Base-by-base conservation (phyloP, 352 stramenopile species). In the Globisporangium paroecandrum region DNA sequence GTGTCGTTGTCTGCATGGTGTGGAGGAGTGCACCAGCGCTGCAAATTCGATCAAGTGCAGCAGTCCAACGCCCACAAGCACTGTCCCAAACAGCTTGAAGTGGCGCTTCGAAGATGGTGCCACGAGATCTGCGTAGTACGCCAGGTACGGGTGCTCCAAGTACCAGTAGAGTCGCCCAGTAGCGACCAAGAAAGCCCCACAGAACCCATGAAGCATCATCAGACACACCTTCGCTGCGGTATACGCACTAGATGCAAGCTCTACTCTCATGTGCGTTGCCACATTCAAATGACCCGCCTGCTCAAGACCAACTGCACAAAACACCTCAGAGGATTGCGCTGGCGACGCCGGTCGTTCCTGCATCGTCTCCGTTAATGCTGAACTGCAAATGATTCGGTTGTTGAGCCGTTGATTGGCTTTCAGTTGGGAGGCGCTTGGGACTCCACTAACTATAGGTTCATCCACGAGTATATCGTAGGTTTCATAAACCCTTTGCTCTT, bases 61-160 rank as follows among this genome's bases (percentile, higher is more conserved):
- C 12, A 22, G 22, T 18, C 46, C n/a, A 25, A 71, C 5, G 10
- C 69, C 22, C 54, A 58, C 62, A 43, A 79, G 66, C 13, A 64
- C 46, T 0, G 57, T 61, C 3, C 67, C 70, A 2, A 77, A 56
- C 29, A 65, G 34, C 41, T 5, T 62, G 55, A 77, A 77, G 41
- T 77, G 66, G 18, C 67, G 22, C 15, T 49, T 38, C 22, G 69
- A 60, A 9, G 55, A 18, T 1, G 71, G 74, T 15, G 65, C 67
- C 12, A 79, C 32, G 8, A 77, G 62, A 22, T 79, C 71, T 55
- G 65, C 68, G 41, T 62, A 79, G 64, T 77, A 77, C 32, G 61
- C n/a, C 62, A 77, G 62, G 51, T 63, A 71, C 27, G 73, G 73
- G 0, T 71, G 32, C 10, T 69, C 61, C 20, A 79, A 59, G 60